Conservation (phyloP, 2,329 filamentous ascomycete genomes). For the Scolecobasidium constrictum region DNA sequence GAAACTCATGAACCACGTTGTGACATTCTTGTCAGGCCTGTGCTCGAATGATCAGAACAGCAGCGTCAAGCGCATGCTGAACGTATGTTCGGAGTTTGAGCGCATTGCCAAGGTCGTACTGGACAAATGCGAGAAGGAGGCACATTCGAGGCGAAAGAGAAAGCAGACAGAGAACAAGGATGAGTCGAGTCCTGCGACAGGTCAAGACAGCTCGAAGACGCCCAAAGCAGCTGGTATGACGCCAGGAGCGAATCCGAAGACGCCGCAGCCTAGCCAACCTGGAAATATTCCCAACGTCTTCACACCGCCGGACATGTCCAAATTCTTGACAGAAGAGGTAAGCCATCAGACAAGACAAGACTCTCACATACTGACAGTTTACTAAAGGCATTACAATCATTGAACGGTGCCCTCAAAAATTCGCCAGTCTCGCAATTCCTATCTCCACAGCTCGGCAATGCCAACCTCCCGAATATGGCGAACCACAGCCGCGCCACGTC, state of each 20-base stretch:
- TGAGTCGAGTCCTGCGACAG: slow-evolving; percentile 17
- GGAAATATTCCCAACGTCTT: slow-evolving; percentile 12
- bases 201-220: slow-evolving; percentile 14
- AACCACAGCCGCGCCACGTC: slow-evolving; percentile 1
- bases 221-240: slow-evolving; percentile 10
- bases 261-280: slow-evolving; percentile 8
- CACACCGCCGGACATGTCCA: slow-evolving; percentile 9
- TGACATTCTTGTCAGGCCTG: slow-evolving; percentile 81
- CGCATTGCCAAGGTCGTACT: slow-evolving; percentile 84
- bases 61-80: slow-evolving; percentile 86
- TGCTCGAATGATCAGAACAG: slow-evolving; percentile 84
- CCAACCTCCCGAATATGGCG: not conserved
- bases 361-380: not conserved
- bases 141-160: slow-evolving; percentile 68
- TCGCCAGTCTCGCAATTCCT: not conserved
- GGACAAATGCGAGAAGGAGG: slow-evolving; percentile 82
- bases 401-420: not conserved
- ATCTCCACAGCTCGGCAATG: not conserved
- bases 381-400: not conserved
- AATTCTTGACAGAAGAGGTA: slow-evolving; percentile 6
- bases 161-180: slow-evolving; percentile 54
- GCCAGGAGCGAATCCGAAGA: slow-evolving; percentile 4
- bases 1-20: slow-evolving; percentile 83
- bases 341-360: not conserved
- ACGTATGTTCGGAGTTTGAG: slow-evolving; percentile 91